A percentile compares a stretch with the other conserved stretches of the same genome.
phyloP scores from a whole-genome alignment of 192 early-diverging fungal genomes.

The Chytriomyces confervae region DNA sequence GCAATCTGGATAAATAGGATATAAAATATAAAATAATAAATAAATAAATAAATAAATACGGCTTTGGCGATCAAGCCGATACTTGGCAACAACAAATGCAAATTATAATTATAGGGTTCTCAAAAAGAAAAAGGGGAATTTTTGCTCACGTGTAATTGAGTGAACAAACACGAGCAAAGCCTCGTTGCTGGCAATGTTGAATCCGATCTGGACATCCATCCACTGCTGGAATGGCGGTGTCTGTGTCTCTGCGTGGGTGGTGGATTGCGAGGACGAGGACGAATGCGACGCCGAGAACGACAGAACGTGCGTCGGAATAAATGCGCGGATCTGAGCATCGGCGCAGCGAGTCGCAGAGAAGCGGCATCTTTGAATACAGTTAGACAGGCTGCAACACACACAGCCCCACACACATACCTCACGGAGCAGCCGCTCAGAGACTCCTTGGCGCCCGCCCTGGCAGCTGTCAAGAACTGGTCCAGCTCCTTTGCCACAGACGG shows the following conservation, averaged over 20 bases:
- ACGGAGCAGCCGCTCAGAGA: conserved; percentile 22
- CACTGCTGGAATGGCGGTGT: neutral
- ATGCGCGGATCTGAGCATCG: neutral
- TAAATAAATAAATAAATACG: no score
- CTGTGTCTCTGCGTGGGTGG: neutral
- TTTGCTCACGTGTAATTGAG: neutral
- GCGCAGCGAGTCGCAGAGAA: no score
- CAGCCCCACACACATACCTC: neutral
- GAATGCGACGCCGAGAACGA: no score
- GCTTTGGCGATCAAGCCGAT: no score
- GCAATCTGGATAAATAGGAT: no score
- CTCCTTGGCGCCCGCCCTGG: conserved; percentile 22
- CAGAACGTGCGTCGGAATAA: neutral
- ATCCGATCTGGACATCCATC: conserved; percentile 27
- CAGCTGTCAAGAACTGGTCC: conserved; percentile 10
- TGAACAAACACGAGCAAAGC: conserved; percentile 24
- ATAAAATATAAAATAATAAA: no score
- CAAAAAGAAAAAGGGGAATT: neutral
- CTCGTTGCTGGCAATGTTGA: conserved; percentile 10
- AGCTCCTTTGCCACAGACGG: conserved; percentile 17
- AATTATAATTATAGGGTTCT: no score
- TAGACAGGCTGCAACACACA: neutral
- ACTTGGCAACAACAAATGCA: no score
- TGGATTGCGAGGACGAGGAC: no score
- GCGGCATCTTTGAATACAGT: neutral